Evolutionary conservation across 805 yeast genomes (phyloP).

Genomic region (Nakazawaea peltata): DNA sequence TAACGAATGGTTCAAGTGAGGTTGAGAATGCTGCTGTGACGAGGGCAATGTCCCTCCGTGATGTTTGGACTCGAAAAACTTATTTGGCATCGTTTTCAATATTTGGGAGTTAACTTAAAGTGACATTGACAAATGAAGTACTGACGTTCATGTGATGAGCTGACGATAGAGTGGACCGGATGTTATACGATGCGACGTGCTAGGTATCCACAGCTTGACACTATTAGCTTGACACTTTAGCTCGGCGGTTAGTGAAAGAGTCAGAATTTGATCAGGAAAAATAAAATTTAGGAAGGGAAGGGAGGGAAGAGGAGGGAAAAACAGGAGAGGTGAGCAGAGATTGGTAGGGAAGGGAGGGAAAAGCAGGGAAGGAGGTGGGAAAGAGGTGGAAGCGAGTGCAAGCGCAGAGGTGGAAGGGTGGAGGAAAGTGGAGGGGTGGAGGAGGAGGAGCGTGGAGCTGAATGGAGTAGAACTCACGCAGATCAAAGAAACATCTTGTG

Average conservation of each 20-base stretch:
- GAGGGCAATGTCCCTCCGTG: background rate
- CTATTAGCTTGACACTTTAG: background rate
- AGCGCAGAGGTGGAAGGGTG: background rate
- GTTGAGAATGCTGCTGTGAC: no score
- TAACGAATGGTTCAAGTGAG: background rate
- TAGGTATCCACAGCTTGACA: no score
- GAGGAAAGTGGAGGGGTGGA: background rate
- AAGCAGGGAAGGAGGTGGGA: background rate
- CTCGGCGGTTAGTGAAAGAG: background rate
- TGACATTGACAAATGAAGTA: no score
- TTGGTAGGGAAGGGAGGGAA: background rate
- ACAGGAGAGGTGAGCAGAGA: background rate
- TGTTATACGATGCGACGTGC: no score
- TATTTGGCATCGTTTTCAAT: slow-evolving; percentile 3
- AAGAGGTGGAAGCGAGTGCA: no score
- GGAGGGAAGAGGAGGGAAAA: background rate
- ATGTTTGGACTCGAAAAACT: slow-evolving; percentile 1
- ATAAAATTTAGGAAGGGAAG: background rate
- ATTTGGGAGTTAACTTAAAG: no score
- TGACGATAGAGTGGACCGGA: no score
- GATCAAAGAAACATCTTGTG: no score
- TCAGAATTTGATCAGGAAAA: background rate
- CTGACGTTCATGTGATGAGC: no score
- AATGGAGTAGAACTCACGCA: no score
- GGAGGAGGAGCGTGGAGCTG: background rate